Conservation (phyloP, 805 yeast genomes). For the Saccharomyces cerevisiae region DNA sequence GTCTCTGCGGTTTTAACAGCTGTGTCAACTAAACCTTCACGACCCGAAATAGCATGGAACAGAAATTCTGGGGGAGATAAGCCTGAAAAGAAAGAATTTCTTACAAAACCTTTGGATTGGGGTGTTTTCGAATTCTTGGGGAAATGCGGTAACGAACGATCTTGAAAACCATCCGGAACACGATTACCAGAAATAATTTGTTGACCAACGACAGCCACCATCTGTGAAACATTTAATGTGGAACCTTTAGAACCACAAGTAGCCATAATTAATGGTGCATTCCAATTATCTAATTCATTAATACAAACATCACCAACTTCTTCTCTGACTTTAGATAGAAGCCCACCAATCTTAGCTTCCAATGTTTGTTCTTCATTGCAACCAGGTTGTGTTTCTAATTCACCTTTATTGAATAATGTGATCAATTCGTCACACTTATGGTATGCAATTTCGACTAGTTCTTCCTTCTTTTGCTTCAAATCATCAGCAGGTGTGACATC, state of each 20-base stretch:
- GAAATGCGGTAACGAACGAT: slow-evolving; percentile 95
- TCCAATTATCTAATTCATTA: slow-evolving; percentile 75
- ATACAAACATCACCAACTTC: slow-evolving; percentile 98
- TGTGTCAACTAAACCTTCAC: slow-evolving; percentile 98
- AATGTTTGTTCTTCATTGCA: slow-evolving; percentile 97
- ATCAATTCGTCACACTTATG: slow-evolving; percentile 86
- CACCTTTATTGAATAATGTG: slow-evolving; percentile 67
- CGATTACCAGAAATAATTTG: slow-evolving; percentile 98
- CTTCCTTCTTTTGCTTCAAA: slow-evolving; percentile 69
- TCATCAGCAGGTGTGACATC: slow-evolving; percentile 92
- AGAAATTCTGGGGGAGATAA: slow-evolving; percentile 92
- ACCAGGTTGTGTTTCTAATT: slow-evolving; percentile 96
- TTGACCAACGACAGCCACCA: slow-evolving; percentile 99
- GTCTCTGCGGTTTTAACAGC: slow-evolving; percentile 99
- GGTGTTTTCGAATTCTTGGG: slow-evolving; percentile 94
- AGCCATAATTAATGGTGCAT: slow-evolving; percentile 98
- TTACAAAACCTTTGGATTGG: slow-evolving; percentile 93
- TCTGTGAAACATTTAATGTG: slow-evolving; percentile 93
- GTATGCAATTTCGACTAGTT: slow-evolving; percentile 85
- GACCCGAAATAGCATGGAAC: slow-evolving; percentile 98
- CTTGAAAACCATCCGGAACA: slow-evolving; percentile 99
- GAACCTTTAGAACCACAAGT: slow-evolving; percentile 99
- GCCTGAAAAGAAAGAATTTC: slow-evolving; percentile 92
- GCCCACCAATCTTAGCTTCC: slow-evolving; percentile 95
- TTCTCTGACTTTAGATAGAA: slow-evolving; percentile 93